Percentiles rank a stretch among this genome's conserved stretches.
Conservation (phyloP, 352 stramenopile genomes). For the Globisporangium nagaii region DNA sequence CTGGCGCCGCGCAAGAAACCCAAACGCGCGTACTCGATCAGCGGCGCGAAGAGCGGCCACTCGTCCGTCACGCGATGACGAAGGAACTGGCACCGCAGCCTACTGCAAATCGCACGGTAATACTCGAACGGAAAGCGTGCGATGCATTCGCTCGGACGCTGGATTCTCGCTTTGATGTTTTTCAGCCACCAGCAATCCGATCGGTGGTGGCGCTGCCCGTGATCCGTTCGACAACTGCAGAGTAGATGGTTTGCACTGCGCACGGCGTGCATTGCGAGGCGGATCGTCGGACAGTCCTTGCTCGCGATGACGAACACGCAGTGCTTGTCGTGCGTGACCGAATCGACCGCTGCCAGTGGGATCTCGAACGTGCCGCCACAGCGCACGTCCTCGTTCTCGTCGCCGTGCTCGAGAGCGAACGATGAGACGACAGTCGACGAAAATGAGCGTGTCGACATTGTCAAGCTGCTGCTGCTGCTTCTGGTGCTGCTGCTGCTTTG, state of each 20-base stretch:
- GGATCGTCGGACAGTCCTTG: constrained; percentile 77
- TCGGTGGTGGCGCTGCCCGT: too few species aligned
- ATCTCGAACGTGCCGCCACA: constrained; percentile 84
- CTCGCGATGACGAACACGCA: constrained; percentile 80
- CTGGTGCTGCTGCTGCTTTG: too few species aligned
- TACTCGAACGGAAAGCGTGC: constrained; percentile 82
- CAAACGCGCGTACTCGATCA: constrained; percentile 78
- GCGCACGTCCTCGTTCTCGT: too few species aligned
- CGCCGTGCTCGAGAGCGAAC: too few species aligned
- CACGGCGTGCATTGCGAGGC: constrained; percentile 81
- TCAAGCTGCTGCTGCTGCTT: too few species aligned
- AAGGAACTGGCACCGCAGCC: too few species aligned
- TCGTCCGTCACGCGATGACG: too few species aligned
- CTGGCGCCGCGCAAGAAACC: constrained; percentile 65
- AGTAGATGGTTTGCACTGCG: constrained; percentile 83
- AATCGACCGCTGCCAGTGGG: constrained; percentile 66
- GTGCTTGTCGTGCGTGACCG: constrained; percentile 71
- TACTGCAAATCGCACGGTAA: constrained; percentile 63
- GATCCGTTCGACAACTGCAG: too few species aligned
- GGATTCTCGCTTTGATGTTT: constrained; percentile 71
- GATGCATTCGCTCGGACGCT: constrained; percentile 70
- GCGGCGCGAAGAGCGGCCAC: constrained; percentile 79
- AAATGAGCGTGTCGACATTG: too few species aligned
- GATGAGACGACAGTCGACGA: too few species aligned
- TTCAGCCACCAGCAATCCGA: constrained; percentile 79